Conservation (phyloP, 2,329 filamentous ascomycete species). For the Diplodia scrobiculata region DNA sequence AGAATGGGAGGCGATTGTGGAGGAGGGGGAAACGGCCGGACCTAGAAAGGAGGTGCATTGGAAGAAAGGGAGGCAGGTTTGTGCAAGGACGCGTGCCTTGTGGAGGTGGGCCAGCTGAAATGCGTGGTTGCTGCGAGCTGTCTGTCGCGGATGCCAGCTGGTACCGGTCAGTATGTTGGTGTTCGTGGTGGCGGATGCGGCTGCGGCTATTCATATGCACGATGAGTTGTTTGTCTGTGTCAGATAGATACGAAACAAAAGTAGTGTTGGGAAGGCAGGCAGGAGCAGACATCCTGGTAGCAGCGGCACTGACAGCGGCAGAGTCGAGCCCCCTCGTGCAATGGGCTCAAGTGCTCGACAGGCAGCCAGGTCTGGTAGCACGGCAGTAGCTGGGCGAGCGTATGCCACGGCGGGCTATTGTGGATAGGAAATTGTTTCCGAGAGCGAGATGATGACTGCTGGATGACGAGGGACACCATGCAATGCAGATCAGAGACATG, state of each 20-base stretch:
- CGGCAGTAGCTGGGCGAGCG: background rate
- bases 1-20: background rate
- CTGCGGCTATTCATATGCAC: slow-evolving; percentile 9
- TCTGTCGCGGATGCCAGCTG: background rate
- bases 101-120: background rate
- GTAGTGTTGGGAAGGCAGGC: slow-evolving; percentile 4
- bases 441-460: background rate
- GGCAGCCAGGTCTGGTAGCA: slow-evolving; percentile 1
- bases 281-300: background rate
- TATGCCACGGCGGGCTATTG: background rate
- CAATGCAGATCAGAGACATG: slow-evolving; percentile 19
- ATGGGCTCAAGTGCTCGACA: background rate
- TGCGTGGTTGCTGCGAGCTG: background rate
- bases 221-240: slow-evolving; percentile 23
- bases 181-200: slow-evolving; percentile 5
- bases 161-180: slow-evolving; percentile 10
- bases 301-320: background rate
- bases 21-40: background rate
- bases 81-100: slow-evolving; percentile 2
- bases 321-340: background rate
- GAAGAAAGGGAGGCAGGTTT: background rate
- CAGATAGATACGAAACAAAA: slow-evolving; percentile 16
- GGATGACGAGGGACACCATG: background rate
- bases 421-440: slow-evolving; percentile 5
- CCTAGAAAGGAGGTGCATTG: background rate